These are phyloP conservation scores for Penicillium digitatum DNA, from an alignment of 2,329 filamentous ascomycete species.

Conservation along the genomic window DNA sequence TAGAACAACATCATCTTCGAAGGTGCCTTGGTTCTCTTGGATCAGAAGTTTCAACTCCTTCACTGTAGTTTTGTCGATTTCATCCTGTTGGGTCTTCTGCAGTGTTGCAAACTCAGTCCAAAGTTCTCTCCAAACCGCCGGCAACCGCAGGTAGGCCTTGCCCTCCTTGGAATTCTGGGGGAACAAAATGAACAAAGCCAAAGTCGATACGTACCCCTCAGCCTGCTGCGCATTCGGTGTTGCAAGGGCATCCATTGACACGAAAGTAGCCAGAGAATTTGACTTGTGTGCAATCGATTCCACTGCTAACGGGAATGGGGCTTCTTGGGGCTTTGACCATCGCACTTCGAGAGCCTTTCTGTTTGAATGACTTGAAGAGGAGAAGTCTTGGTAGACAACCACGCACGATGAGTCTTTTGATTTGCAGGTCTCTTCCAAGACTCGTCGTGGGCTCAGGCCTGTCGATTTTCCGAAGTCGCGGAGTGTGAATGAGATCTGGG, in stretches of 20 bases:
- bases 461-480: conserved; percentile 81
- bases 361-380: conserved; percentile 69
- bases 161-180: conserved; percentile 76
- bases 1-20: conserved; percentile 71
- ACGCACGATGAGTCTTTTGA: conserved; percentile 61
- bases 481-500: conserved; percentile 50
- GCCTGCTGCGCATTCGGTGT: conserved; percentile 76
- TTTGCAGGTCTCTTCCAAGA: conserved; percentile 83
- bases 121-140: conserved; percentile 75
- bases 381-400: conserved; percentile 65
- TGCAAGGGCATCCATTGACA: conserved; percentile 71
- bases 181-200: conserved; percentile 77
- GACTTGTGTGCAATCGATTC: conserved; percentile 44
- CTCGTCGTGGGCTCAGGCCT: conserved; percentile 69
- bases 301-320: conserved; percentile 43
- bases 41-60: conserved; percentile 55
- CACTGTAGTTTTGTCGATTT: conserved; percentile 64
- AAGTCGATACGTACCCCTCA: conserved; percentile 78
- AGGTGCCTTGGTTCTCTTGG: conserved; percentile 39
- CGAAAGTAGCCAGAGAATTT: conserved; percentile 49
- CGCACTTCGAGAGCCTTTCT: conserved; percentile 69
- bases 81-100: conserved; percentile 67
- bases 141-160: conserved; percentile 74
- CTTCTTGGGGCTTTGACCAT: conserved; percentile 73
- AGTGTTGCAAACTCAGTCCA: conserved; percentile 73